Base-by-base conservation (phyloP, 345 rosid species). In the Raphanus sativus region DNA sequence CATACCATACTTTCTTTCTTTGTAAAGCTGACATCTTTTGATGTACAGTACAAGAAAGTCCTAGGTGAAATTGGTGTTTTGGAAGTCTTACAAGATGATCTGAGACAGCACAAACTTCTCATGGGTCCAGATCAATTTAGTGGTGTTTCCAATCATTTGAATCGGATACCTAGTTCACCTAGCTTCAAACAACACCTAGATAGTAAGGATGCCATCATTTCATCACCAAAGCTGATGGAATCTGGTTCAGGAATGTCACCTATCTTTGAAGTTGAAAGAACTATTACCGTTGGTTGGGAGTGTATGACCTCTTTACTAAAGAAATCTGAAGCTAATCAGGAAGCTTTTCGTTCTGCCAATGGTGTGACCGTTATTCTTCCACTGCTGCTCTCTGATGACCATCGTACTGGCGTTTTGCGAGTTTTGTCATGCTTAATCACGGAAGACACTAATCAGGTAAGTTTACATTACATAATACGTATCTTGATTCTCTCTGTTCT, bases 41-140 rank as follows among this genome's bases (percentile, higher is more conserved):
- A 94, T 84, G 92, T 87, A 82, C 96, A 89, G 69, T 94, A 92
- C 83, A 94, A 90, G 86, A 90, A 90, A 86, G 98, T 94, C 71
- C 84, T 94, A 72, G 81, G 96, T 67, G 98, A 94, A 83, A 94
- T 94, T 82, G 98, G 98, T 62, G 93, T 94, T 71, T 83, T 92
- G 74, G 97, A 91, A 76, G 97, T 90, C 68, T 83, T 94, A 76
- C 83, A 87, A 52, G 97, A 94, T 86, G 98, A 94, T 70, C 80
- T 94, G 80, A 92, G 85, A 89, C 95, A 90, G 83, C 91, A 92
- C 82, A 92, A 88, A 83, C 86, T 86, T 84, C 90, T 94, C 77
- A 80, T 76, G 82, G 92, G 94, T 62, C 79, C 89, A 62, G 92
- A 90, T 17, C 84, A 85, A 50, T 81, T 67, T 69, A 81, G 64